Base-by-base conservation (phyloP, 805 yeast species). In the Jamesozyma lodderae region DNA sequence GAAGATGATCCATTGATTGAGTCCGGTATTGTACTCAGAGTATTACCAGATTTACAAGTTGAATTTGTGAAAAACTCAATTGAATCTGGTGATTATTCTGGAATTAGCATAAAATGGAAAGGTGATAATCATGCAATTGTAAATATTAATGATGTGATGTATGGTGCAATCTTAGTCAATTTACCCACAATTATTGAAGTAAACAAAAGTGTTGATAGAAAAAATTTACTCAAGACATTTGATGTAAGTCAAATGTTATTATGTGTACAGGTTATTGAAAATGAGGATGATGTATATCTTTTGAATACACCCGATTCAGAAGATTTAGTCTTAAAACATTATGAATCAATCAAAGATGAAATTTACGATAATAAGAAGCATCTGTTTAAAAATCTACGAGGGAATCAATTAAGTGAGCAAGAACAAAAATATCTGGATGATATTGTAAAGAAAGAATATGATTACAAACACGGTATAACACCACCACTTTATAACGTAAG, bases 1-100 rank as follows among this genome's bases (percentile, higher is more conserved):
- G 98, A 92, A 56, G 96, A 87, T 43, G 96, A 92, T 53, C 97
- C 98, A 1, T 63, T 86, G 43, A 66, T 86, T 7, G 97, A 92
- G 53, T 94, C 85, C 47, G 95, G 92, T 0, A 69, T 92, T 1
- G 68, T 87, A 1, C 58, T 92, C 31, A 69, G 98, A 38, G 77
- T 90, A 63, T 46, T 79, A n/a, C 69, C 70, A 1, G 65, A 69
- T 25, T 64, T 72, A 4, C 59, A 56, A 33, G 52, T 59, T 3
- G 95, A 84, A 40, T 75, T 73, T 43, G 73, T 90, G 8, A 76
- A 81, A 40, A 73, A 76, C 38, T 85, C 92, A 15, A 81, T 80
- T 9, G 94, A 83, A 37, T 66, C 74, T 14, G 86, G 88, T 5
- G 94, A 86, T 53, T 69, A 82, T 45, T 69, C 79, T 15, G 80